Evolutionary conservation across 2,329 filamentous ascomycete species (phyloP), one percentile per base, ranked within the genome.

Genomic region (Exophiala sp.): DNA sequence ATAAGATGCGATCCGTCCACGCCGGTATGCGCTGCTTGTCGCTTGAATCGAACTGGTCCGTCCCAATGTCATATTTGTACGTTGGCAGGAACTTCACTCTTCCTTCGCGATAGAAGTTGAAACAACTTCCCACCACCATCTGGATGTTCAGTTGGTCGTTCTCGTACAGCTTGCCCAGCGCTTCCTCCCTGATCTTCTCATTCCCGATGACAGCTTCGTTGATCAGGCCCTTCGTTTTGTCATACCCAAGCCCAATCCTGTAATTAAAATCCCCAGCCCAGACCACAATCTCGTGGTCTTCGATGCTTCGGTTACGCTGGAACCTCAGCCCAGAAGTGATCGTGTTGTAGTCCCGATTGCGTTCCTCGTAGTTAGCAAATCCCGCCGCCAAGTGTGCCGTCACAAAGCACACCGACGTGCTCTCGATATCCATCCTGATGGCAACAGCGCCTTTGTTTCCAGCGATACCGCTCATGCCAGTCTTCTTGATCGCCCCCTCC

Each of bases 211-310:
- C 87, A 21, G 82, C 77, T 50, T 81, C 79, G 63, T 86, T 81
- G 50, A 96, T 83, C 8, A 95, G 75, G 32, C 85, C 81, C 61
- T 88, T 86, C 6, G 90, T 89, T 55, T 80, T 85, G 36, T 96
- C 90, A 60, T 89, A 84, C 41, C 80, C 81, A 53, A 97, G 78
- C 1, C 91, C 92, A 64, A 99, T 95, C 14, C 94, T 87, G 71
- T 99, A 99, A 68, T 99, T 99, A 76, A 99, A 99, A 70, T 99
- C 94, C 4, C 94, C 94, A 39, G 96, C 80, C 92, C 94, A 99
- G 49, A 96, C 86, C 34, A 97, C 86, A 18, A 88, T 86, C 61
- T 87, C 90, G 67, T 99, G 94, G 68, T 97, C 88, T 64, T 94
- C 89, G 58, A 99, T 97, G 4, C 87, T 83, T 53, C 91, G 80